A percentile compares a stretch with the other conserved stretches of the same genome.
phyloP scores from a whole-genome alignment of 768 basidiomycete species.

The Lactarius deliciosus region DNA sequence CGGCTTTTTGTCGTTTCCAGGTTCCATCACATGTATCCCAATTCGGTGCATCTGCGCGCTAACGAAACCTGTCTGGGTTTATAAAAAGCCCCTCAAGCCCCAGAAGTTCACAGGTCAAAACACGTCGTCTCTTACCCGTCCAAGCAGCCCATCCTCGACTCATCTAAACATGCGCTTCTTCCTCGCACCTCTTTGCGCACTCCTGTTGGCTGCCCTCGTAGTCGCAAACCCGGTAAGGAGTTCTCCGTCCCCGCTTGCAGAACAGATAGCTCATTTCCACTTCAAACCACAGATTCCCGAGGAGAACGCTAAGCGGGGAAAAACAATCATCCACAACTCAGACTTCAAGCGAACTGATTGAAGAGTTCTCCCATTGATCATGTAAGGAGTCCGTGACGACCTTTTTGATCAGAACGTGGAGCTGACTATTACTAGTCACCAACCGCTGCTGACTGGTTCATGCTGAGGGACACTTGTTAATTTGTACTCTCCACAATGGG shows the following conservation, averaged over 20 bases:
- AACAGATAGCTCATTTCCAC: background rate
- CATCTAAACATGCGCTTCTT: slow-evolving; percentile 16
- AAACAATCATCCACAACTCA: no score
- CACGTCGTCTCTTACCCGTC: background rate
- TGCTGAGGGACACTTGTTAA: background rate
- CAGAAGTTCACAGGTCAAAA: background rate
- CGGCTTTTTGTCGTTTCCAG: slow-evolving; percentile 1
- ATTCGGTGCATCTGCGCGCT: slow-evolving; percentile 6
- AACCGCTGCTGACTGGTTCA: background rate
- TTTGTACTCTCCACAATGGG: background rate
- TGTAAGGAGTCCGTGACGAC: background rate
- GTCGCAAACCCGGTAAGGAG: slow-evolving; percentile 11
- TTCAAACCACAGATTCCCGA: background rate
- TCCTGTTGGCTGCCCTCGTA: slow-evolving; percentile 11
- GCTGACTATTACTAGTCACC: background rate
- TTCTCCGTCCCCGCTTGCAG: no score
- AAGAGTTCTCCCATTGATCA: background rate
- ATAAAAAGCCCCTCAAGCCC: slow-evolving; percentile 2
- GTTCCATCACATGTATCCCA: background rate
- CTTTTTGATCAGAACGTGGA: background rate
- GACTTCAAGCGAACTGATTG: background rate
- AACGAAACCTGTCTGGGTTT: background rate
- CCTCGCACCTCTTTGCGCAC: background rate
- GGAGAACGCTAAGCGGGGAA: background rate
- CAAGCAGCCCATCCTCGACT: background rate